A percentile compares a stretch with the other conserved stretches of the same genome.
Evolutionary conservation across 768 basidiomycete genomes (phyloP).

Genomic region (Mycena chlorophos): DNA sequence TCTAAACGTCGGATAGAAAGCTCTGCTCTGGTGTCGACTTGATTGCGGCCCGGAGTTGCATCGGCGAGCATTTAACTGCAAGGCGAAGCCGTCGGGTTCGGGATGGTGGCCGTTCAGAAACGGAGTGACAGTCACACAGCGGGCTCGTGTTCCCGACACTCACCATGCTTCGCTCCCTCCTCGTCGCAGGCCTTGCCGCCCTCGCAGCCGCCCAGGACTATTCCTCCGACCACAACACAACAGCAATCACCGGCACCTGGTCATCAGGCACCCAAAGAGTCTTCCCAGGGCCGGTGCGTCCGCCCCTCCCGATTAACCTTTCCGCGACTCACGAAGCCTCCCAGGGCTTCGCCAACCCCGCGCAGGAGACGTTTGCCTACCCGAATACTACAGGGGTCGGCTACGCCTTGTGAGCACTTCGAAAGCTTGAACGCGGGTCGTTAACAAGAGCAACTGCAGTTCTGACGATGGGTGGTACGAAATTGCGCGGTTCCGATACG

Average conservation of each 20-base stretch:
- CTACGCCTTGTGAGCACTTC: constrained; percentile 56
- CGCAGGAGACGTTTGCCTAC: constrained; percentile 65
- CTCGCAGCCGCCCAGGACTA: neutral
- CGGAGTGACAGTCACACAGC: neutral
- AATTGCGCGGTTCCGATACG: constrained; percentile 70
- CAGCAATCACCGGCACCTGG: constrained; percentile 17
- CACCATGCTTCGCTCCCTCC: neutral
- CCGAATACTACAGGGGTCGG: constrained; percentile 67
- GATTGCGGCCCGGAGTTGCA: no score
- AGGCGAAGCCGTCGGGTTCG: no score
- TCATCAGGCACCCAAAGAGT: constrained; percentile 18
- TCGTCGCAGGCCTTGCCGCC: neutral
- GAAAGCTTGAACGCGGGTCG: neutral
- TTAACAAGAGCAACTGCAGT: constrained; percentile 33
- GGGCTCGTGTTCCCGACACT: neutral
- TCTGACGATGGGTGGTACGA: constrained; percentile 65
- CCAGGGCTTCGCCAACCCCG: constrained; percentile 69
- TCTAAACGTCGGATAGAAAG: no score
- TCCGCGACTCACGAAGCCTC: neutral
- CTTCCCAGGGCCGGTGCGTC: constrained; percentile 14
- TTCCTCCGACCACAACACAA: constrained; percentile 14
- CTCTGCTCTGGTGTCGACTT: no score
- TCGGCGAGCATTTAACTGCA: no score
- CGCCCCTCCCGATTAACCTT: no score
- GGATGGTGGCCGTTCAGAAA: no score